Conservation (phyloP, 2,329 filamentous ascomycete species). For the Nemania sp. region DNA sequence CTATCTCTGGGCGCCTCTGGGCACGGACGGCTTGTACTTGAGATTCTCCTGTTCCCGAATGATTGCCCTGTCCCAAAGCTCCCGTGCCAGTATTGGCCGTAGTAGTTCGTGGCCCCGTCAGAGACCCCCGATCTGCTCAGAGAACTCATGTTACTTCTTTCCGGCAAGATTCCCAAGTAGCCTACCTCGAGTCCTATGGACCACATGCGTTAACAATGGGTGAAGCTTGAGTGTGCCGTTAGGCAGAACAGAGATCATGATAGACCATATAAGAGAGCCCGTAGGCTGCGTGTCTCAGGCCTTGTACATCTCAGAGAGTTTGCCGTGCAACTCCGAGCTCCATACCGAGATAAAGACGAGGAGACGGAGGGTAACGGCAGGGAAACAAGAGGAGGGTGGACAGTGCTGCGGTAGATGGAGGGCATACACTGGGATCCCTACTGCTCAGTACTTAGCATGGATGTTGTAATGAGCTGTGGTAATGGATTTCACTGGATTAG, state of each 20-base stretch:
- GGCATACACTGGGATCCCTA: neutral
- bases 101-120: neutral
- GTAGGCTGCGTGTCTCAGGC: constrained; percentile 11
- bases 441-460: constrained; percentile 6
- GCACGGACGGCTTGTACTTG: constrained; percentile 9
- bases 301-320: neutral
- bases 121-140: neutral
- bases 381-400: neutral
- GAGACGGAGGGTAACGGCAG: neutral
- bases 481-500: constrained; percentile 23
- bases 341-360: neutral
- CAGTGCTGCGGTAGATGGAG: neutral
- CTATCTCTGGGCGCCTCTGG: constrained; percentile 18
- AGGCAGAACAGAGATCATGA: constrained; percentile 11
- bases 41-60: neutral
- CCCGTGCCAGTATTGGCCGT: constrained; percentile 4
- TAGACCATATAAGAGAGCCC: constrained; percentile 19
- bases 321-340: neutral
- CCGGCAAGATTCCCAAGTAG: constrained; percentile 11
- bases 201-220: neutral
- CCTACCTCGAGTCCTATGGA: constrained; percentile 6
- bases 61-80: neutral
- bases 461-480: constrained; percentile 20
- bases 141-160: neutral
- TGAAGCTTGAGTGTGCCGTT: constrained; percentile 8